These are phyloP conservation scores for Phytophthora constricta DNA, from an alignment of 352 stramenopile species.

Conservation along the genomic window DNA sequence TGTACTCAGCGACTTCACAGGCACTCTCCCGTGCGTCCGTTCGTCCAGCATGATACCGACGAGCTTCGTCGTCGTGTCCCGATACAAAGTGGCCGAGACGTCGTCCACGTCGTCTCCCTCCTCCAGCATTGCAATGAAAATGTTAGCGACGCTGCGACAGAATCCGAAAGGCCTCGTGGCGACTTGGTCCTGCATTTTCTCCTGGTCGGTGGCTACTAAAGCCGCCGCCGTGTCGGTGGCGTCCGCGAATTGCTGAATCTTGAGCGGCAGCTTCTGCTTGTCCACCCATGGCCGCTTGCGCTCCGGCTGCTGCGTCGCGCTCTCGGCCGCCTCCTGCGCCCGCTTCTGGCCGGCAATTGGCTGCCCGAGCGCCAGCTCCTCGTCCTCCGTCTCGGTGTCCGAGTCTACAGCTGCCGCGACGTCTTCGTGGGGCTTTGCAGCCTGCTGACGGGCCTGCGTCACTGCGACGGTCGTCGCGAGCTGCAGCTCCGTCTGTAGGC, in stretches of 20 bases:
- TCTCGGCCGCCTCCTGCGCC: background rate
- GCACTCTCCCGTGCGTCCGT: background rate
- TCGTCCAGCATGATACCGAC: background rate
- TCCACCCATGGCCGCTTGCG: background rate
- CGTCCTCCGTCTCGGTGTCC: background rate
- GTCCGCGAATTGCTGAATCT: background rate
- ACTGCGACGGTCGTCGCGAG: background rate
- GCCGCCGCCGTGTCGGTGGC: background rate
- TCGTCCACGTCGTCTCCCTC: background rate
- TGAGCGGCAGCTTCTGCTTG: background rate
- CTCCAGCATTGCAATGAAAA: conserved; percentile 15
- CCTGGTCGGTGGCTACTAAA: background rate
- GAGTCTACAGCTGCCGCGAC: background rate
- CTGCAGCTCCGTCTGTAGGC: background rate
- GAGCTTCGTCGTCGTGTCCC: background rate
- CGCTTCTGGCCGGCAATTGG: background rate
- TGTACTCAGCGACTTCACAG: background rate
- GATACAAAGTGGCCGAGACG: background rate
- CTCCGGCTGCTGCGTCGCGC: background rate
- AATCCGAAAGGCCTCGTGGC: background rate
- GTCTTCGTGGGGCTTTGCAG: background rate
- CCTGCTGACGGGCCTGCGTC: background rate
- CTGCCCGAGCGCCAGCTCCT: background rate
- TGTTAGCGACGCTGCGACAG: background rate
- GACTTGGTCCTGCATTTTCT: background rate